Evolutionary conservation across 1,284 basidiomycete species (phyloP).

Genomic region (Porogramme epimiltina): DNA sequence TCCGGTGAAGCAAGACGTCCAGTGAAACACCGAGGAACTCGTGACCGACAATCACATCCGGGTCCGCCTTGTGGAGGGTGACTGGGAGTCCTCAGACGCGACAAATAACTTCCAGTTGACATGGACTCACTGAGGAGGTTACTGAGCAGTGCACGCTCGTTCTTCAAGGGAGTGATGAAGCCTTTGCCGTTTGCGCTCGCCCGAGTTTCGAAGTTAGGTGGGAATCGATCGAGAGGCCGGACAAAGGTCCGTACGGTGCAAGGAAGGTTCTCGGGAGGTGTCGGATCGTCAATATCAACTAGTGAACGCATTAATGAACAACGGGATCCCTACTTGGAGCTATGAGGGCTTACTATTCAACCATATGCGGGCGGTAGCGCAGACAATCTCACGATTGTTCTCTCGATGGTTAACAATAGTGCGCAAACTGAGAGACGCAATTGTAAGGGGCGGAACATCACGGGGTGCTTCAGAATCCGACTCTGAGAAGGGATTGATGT

Average conservation of each 20-base stretch:
- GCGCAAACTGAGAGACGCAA: conserved; percentile 89
- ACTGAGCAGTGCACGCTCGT: conserved; percentile 87
- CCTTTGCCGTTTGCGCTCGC: conserved; percentile 69
- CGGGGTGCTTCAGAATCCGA: conserved; percentile 73
- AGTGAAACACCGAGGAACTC: conserved; percentile 93
- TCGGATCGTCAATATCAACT: conserved; percentile 90
- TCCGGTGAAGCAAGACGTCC: conserved; percentile 89
- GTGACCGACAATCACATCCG: conserved; percentile 94
- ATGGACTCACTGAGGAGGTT: conserved; percentile 64
- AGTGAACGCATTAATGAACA: not conserved
- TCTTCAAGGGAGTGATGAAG: conserved; percentile 75
- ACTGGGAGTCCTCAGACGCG: not conserved
- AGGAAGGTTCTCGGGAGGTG: conserved; percentile 83
- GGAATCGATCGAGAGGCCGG: conserved; percentile 91
- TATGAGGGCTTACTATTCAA: conserved; percentile 66
- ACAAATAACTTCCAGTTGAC: too few relatives aligned
- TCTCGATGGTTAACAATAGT: conserved; percentile 94
- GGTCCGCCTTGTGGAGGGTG: conserved; percentile 89
- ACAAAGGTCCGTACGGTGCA: conserved; percentile 89
- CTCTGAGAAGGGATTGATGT: conserved; percentile 84
- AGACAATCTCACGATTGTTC: conserved; percentile 94
- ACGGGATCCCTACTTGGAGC: not conserved
- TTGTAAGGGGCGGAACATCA: conserved; percentile 87
- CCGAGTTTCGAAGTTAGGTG: conserved; percentile 78
- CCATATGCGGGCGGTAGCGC: conserved; percentile 86